Percentiles rank a stretch among this genome's conserved stretches.
phyloP scores from a whole-genome alignment of 1,284 basidiomycete genomes.

The Taiwanofungus camphoratus region DNA sequence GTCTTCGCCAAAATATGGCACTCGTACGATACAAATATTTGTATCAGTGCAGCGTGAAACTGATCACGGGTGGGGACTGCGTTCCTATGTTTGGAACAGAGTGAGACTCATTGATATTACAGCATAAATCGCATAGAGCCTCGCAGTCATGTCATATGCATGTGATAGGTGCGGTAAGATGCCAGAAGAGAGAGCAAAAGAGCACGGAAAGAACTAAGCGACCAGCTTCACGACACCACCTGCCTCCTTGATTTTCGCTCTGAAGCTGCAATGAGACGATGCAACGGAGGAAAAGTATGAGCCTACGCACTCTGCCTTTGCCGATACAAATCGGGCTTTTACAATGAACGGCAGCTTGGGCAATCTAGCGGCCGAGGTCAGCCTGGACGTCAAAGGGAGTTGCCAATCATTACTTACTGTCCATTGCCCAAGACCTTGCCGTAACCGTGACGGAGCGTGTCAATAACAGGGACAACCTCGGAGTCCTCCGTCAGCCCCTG shows the following conservation, averaged over 20 bases:
- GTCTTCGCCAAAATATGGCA: no score
- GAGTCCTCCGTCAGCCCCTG: conserved; percentile 61
- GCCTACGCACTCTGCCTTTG: conserved; percentile 75
- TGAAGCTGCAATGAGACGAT: conserved; percentile 23
- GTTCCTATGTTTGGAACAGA: background rate
- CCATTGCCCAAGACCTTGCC: conserved; percentile 92
- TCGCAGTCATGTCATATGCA: conserved; percentile 30
- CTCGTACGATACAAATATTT: no score
- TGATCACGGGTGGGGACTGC: background rate
- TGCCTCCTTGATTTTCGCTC: conserved; percentile 85
- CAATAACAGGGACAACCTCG: conserved; percentile 86
- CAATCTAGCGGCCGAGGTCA: conserved; percentile 40
- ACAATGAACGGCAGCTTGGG: conserved; percentile 89
- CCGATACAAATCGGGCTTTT: conserved; percentile 92
- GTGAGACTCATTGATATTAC: conserved; percentile 6
- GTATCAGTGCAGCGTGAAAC: no score
- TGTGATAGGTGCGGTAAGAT: conserved; percentile 20
- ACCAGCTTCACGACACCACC: conserved; percentile 90
- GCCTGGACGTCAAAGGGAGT: background rate
- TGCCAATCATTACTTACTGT: conserved; percentile 42
- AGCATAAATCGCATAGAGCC: conserved; percentile 28
- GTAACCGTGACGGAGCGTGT: conserved; percentile 81
- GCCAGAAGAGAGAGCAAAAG: conserved; percentile 16
- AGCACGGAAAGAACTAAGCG: conserved; percentile 54
- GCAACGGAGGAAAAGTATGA: conserved; percentile 6